These are phyloP conservation scores for Monilinia aucupariae DNA, from an alignment of 2,329 filamentous ascomycete species.

Conservation along the genomic window DNA sequence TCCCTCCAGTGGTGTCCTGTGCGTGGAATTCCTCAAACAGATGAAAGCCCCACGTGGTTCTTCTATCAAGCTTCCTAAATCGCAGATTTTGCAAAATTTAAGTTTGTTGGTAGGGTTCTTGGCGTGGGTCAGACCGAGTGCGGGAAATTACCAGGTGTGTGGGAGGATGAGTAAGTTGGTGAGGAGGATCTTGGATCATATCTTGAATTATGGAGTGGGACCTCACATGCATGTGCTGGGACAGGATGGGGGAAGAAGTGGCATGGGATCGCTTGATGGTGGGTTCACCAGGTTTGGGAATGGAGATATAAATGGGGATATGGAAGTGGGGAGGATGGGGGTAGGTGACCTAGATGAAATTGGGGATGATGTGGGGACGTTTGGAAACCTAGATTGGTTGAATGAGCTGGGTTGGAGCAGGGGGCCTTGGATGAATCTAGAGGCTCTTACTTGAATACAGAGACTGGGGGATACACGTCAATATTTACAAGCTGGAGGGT, in stretches of 20 bases:
- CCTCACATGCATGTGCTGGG: not conserved
- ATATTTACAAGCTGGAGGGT: too few relatives aligned
- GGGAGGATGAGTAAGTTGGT: slow-evolving; percentile 44
- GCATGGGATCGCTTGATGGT: not conserved
- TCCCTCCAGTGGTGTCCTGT: slow-evolving; percentile 46
- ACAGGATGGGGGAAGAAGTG: not conserved
- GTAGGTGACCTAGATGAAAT: slow-evolving; percentile 19
- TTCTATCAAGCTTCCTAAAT: slow-evolving; percentile 39
- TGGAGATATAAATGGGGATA: not conserved
- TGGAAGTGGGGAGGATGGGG: slow-evolving; percentile 11
- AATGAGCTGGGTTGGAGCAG: slow-evolving; percentile 33
- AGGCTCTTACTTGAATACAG: slow-evolving; percentile 16
- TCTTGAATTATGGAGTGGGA: slow-evolving; percentile 31
- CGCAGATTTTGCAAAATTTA: slow-evolving; percentile 47
- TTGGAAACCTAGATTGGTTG: slow-evolving; percentile 33
- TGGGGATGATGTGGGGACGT: slow-evolving; percentile 22
- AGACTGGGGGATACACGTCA: not conserved
- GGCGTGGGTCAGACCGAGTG: slow-evolving; percentile 45
- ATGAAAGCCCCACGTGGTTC: slow-evolving; percentile 34
- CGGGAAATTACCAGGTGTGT: slow-evolving; percentile 47
- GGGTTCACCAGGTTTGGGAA: too few relatives aligned
- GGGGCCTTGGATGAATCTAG: slow-evolving; percentile 32
- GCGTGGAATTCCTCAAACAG: slow-evolving; percentile 45
- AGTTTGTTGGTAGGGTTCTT: slow-evolving; percentile 48
- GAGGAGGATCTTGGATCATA: slow-evolving; percentile 46